These are phyloP conservation scores for Poronia punctata DNA, from an alignment of 495 filamentous ascomycete species.

Conservation along the genomic window DNA sequence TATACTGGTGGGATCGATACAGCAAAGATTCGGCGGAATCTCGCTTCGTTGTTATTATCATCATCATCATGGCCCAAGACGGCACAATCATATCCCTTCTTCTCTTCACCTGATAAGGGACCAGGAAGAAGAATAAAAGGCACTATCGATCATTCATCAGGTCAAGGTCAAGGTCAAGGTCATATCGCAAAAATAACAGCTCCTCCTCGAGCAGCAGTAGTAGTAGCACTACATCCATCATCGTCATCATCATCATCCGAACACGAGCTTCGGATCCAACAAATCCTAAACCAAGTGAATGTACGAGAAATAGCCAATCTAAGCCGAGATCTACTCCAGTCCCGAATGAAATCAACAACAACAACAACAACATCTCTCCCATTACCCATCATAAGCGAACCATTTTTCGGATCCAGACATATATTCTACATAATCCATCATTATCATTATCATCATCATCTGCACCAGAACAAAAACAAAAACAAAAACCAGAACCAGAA, in stretches of 20 bases:
- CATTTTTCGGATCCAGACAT: constrained; percentile 15
- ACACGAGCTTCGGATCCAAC: too few species aligned
- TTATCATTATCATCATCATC: too few species aligned
- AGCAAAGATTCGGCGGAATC: neutral
- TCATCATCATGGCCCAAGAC: too few species aligned
- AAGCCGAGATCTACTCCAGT: neutral
- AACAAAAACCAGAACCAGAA: too few species aligned
- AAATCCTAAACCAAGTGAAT: too few species aligned
- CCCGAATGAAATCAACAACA: neutral
- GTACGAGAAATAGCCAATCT: neutral
- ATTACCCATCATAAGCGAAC: constrained; percentile 11
- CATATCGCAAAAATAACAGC: too few species aligned
- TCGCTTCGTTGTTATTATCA: neutral
- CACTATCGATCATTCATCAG: too few species aligned
- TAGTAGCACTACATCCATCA: too few species aligned
- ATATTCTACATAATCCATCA: constrained; percentile 16
- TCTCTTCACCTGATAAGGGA: neutral
- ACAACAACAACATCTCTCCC: constrained; percentile 2
- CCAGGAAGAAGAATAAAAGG: neutral
- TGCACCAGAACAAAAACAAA: too few species aligned
- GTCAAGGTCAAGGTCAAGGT: too few species aligned
- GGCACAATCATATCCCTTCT: neutral
- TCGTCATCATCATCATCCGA: too few species aligned
- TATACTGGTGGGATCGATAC: constrained; percentile 13
- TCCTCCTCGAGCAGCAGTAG: too few species aligned